Base-by-base conservation (phyloP, 2,329 filamentous ascomycete genomes). In the Phyllosticta capitalensis region DNA sequence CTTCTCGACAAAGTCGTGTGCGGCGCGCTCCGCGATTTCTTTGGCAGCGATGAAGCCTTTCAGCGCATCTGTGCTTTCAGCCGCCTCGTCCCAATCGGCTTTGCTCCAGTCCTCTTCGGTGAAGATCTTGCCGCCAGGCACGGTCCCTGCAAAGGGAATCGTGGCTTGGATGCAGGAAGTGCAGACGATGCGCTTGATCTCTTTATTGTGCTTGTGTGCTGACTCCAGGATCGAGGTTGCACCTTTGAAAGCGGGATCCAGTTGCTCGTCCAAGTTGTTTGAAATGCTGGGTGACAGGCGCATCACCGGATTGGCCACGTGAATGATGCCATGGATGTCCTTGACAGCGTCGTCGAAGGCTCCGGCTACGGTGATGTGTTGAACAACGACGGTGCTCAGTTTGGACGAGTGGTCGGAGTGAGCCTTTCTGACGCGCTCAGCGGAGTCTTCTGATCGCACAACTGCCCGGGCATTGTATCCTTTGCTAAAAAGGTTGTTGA, bases 181-280 rank as follows among this genome's bases (percentile, higher is more conserved):
- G 17, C 65, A 57, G n/a, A 67, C 65, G 1, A 67, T 63, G 48
- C 65, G 62, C 52, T 65, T 64, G 12, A 67, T 55, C n/a, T 52
- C 14, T 9, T 21, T 12, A 5, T 52, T 52, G 3, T 22, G 3
- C 50, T 52, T 52, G 50, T 54, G 30, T 24, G 60, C 24, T 45
- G 54, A 70, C 3, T 69, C 67, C 9, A 80, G 65, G 19, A 80
- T 69, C 0, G 75, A 71, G 3, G 67, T 69, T 1, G 78, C 75
- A 1, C 78, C 77, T 49, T 77, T 75, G 28, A 80, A 76, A 1
- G 78, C 77, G 0, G 78, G 78, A 3, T 71, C 59, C 2, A 80
- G 69, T 0, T 80, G 67, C 51, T 60, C 58, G 28, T 51, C 21
- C n/a, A 60, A 54, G 22, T 56, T 54, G 14, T 28, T 45, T 7